Conservation (phyloP, 768 basidiomycete genomes). For the Boletus rubroflammeus region DNA sequence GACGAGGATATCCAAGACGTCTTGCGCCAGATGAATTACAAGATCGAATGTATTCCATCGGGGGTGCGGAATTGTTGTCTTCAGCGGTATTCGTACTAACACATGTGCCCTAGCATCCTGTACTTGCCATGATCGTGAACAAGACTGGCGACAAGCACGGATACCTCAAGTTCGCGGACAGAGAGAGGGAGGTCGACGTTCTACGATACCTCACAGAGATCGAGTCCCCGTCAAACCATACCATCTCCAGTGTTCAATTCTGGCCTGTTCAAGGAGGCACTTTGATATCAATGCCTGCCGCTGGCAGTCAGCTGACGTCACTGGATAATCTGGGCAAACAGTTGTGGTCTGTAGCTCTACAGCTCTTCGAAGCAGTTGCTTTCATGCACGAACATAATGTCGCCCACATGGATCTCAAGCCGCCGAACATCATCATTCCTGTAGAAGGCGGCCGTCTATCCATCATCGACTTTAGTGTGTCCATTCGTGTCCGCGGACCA, state of each 20-base stretch:
- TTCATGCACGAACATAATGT: not conserved
- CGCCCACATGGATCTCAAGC: not conserved
- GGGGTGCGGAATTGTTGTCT: not conserved
- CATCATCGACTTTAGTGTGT: not conserved
- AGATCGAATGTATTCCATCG: not conserved
- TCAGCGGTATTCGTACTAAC: not conserved
- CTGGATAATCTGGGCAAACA: too few relatives aligned
- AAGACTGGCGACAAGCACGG: not conserved
- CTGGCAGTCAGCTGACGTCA: too few relatives aligned
- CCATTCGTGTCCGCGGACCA: not conserved
- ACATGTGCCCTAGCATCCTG: slow-evolving; percentile 7
- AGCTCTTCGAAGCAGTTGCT: too few relatives aligned
- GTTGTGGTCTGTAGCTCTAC: too few relatives aligned
- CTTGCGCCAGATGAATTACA: not conserved
- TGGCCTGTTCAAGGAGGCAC: not conserved
- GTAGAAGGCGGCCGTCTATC: not conserved
- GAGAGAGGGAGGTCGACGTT: slow-evolving; percentile 2
- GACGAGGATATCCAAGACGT: not conserved
- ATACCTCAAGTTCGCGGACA: slow-evolving; percentile 12
- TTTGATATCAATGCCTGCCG: too few relatives aligned
- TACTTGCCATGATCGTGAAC: slow-evolving; percentile 3
- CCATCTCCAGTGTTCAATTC: slow-evolving; percentile 1
- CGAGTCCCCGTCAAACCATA: slow-evolving; percentile 7
- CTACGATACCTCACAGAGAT: slow-evolving; percentile 8
- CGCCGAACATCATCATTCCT: not conserved